These are phyloP conservation scores for Candida berthetii DNA, from an alignment of 805 yeast genomes.

Conservation along the genomic window DNA sequence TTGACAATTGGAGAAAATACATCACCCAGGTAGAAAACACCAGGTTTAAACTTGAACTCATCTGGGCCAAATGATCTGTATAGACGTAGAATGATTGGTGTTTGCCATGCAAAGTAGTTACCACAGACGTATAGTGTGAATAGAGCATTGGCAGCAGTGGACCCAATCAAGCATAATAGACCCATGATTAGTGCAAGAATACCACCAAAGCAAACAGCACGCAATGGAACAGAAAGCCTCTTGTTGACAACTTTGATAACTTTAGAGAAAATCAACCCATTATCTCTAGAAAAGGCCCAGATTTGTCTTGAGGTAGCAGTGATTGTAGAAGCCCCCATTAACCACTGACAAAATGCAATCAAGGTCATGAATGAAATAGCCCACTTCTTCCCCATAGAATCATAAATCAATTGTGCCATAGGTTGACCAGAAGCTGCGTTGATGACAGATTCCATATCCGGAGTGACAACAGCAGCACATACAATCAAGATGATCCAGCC, in stretches of 20 bases:
- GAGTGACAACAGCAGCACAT: slow-evolving; percentile 44
- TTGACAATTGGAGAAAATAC: slow-evolving; percentile 36
- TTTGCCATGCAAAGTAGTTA: slow-evolving; percentile 31
- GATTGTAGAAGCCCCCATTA: slow-evolving; percentile 55
- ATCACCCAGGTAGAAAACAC: slow-evolving; percentile 57
- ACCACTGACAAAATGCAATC: slow-evolving; percentile 50
- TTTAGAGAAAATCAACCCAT: slow-evolving; percentile 55
- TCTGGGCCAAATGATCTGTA: slow-evolving; percentile 32
- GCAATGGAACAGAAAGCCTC: slow-evolving; percentile 50
- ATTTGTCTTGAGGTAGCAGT: slow-evolving; percentile 59
- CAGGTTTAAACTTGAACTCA: slow-evolving; percentile 46
- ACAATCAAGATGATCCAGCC: slow-evolving; percentile 52
- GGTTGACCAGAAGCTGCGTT: slow-evolving; percentile 45
- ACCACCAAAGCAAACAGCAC: slow-evolving; percentile 46
- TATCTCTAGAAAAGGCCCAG: slow-evolving; percentile 70
- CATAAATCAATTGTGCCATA: slow-evolving; percentile 55
- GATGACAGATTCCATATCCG: slow-evolving; percentile 34
- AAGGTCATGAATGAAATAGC: slow-evolving; percentile 56
- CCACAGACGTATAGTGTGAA: slow-evolving; percentile 34
- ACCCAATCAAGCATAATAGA: slow-evolving; percentile 29
- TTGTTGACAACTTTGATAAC: slow-evolving; percentile 50
- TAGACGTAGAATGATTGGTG: slow-evolving; percentile 24
- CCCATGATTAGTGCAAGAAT: slow-evolving; percentile 27
- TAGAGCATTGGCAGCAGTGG: slow-evolving; percentile 34
- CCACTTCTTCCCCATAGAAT: slow-evolving; percentile 57